These are phyloP conservation scores for Debaryomyces subglobosus DNA, from an alignment of 1,139 yeast genomes.

Conservation along the genomic window DNA sequence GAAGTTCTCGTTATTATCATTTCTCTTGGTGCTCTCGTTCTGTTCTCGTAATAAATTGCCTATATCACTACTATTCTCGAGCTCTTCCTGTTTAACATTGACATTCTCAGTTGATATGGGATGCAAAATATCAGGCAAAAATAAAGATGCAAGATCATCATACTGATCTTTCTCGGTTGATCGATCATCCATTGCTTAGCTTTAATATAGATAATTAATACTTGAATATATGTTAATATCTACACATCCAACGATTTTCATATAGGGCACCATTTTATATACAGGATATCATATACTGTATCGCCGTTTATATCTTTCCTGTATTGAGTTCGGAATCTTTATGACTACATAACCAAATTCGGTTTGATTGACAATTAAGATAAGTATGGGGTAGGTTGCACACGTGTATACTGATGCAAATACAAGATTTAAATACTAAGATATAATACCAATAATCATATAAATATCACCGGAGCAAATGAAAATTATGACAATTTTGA, in stretches of 20 bases:
- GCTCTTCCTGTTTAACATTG: constrained; percentile 25
- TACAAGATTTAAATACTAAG: neutral
- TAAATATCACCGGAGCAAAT: neutral
- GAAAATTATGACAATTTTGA: no score
- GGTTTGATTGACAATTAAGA: neutral
- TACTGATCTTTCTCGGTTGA: constrained; percentile 26
- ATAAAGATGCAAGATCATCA: constrained; percentile 48
- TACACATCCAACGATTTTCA: neutral
- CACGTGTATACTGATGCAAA: neutral
- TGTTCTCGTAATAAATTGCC: neutral
- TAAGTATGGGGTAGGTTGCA: neutral
- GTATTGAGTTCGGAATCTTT: neutral
- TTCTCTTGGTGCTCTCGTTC: constrained; percentile 8
- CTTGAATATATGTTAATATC: neutral
- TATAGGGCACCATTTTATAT: neutral
- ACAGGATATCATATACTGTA: neutral
- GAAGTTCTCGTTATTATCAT: constrained; percentile 10
- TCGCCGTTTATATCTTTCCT: neutral
- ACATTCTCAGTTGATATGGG: constrained; percentile 18
- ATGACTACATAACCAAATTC: neutral
- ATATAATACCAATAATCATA: no score
- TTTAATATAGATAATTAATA: neutral
- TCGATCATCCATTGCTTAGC: constrained; percentile 9
- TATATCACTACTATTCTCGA: constrained; percentile 14
- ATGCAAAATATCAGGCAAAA: constrained; percentile 46